A percentile compares a stretch with the other conserved stretches of the same genome.
These are phyloP conservation scores for Corylus avellana DNA, from an alignment of 306 rosid genomes.

Conservation along the genomic window DNA sequence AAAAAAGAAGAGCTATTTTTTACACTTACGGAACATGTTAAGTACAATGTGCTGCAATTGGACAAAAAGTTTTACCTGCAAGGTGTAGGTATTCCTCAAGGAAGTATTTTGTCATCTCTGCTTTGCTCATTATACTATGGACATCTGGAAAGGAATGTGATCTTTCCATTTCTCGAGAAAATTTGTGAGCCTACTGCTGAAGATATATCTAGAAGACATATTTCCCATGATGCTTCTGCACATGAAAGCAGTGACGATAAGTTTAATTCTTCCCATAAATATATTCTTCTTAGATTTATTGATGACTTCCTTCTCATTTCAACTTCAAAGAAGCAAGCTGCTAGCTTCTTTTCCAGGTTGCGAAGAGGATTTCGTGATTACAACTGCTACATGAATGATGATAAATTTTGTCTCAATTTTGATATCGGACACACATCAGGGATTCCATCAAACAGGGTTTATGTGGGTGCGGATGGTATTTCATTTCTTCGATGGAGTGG, in stretches of 20 bases:
- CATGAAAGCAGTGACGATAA: conserved; percentile 21
- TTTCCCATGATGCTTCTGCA: conserved; percentile 14
- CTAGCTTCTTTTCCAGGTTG: conserved; percentile 61
- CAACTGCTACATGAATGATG: conserved; percentile 85
- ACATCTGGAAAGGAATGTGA: conserved; percentile 66
- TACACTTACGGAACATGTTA: conserved; percentile 59
- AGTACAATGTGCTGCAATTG: conserved; percentile 71
- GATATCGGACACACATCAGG: conserved; percentile 41
- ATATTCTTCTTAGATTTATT: conserved; percentile 59
- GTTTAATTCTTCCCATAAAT: conserved; percentile 31
- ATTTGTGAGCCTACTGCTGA: conserved; percentile 29
- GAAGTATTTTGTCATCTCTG: conserved; percentile 82
- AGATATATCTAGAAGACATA: conserved; percentile 13
- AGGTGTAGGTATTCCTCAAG: conserved; percentile 86
- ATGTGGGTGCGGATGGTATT: conserved; percentile 49
- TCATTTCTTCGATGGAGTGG: conserved; percentile 89
- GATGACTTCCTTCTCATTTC: conserved; percentile 84
- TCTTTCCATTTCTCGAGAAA: conserved; percentile 70
- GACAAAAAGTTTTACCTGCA: conserved; percentile 73
- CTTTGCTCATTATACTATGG: conserved; percentile 84
- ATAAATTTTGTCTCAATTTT: conserved; percentile 72
- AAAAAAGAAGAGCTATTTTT: conserved; percentile 42
- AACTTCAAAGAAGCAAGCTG: conserved; percentile 75
- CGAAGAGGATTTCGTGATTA: conserved; percentile 75
- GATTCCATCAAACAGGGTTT: conserved; percentile 45